Conservation (phyloP, 169 alveolate species). For the Plasmodium gallinaceum region DNA sequence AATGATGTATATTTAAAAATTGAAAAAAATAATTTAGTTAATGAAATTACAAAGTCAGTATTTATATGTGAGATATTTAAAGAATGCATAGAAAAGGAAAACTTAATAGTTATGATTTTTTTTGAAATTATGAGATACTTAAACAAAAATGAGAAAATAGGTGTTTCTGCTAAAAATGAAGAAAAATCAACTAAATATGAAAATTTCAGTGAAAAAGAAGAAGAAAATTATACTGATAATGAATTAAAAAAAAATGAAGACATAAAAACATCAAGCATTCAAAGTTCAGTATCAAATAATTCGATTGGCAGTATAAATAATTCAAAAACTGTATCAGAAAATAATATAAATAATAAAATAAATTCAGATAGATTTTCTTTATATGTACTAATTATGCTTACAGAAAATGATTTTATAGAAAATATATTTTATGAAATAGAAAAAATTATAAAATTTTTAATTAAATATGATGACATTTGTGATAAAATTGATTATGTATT, state of each 20-base stretch:
- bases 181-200: neutral
- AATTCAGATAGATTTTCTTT: constrained; percentile 46
- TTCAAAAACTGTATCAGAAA: constrained; percentile 6
- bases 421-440: constrained; percentile 60
- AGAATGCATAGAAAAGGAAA: constrained; percentile 70
- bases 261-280: constrained; percentile 30
- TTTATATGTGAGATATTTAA: constrained; percentile 51
- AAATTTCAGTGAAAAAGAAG: neutral
- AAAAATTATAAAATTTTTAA: constrained; percentile 51
- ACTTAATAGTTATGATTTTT: constrained; percentile 67
- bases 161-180: constrained; percentile 5
- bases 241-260: constrained; percentile 34
- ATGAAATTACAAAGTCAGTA: constrained; percentile 27
- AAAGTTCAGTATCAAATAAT: constrained; percentile 31
- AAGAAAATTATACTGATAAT: constrained; percentile 24
- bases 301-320: constrained; percentile 14
- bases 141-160: constrained; percentile 50
- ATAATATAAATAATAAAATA: constrained; percentile 15
- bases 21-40: constrained; percentile 21
- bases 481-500: constrained; percentile 29
- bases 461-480: constrained; percentile 53
- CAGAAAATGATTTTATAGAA: constrained; percentile 63
- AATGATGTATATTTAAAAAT: constrained; percentile 40
- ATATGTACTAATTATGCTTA: constrained; percentile 24
- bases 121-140: constrained; percentile 30